Evolutionary conservation across 1,139 yeast genomes (phyloP).

Genomic region (Yamadazyma friedrichii): DNA sequence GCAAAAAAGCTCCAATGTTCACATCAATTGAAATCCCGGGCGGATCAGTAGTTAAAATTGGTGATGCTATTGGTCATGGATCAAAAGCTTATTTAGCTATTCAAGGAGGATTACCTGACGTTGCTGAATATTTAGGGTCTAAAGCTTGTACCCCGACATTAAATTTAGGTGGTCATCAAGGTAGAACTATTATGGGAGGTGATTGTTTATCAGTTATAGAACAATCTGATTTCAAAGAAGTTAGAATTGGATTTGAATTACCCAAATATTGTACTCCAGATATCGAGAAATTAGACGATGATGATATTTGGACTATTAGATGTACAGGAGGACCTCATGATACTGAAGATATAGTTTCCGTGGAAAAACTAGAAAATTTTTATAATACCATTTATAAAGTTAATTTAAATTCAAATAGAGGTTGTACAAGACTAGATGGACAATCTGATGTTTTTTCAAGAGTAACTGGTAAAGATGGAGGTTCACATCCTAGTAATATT

Average conservation of each 20-base stretch:
- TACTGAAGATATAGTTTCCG: slow-evolving; percentile 29
- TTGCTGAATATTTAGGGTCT: slow-evolving; percentile 32
- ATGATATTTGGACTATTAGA: slow-evolving; percentile 22
- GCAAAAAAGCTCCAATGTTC: slow-evolving; percentile 23
- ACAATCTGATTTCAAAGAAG: slow-evolving; percentile 7
- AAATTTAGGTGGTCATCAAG: slow-evolving; percentile 36
- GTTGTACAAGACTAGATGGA: slow-evolving; percentile 33
- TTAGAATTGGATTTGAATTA: slow-evolving; percentile 17
- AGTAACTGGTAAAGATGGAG: slow-evolving; percentile 33
- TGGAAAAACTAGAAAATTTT: slow-evolving; percentile 23
- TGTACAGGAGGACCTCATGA: slow-evolving; percentile 36
- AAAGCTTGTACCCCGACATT: slow-evolving; percentile 34
- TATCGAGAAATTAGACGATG: slow-evolving; percentile 18
- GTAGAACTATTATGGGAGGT: slow-evolving; percentile 30
- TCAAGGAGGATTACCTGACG: slow-evolving; percentile 35
- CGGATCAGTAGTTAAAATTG: slow-evolving; percentile 25
- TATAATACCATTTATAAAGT: slow-evolving; percentile 25
- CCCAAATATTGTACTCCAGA: slow-evolving; percentile 20
- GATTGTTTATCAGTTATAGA: slow-evolving; percentile 25
- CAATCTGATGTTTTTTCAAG: slow-evolving; percentile 29
- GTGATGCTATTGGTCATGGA: slow-evolving; percentile 23
- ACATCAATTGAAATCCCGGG: slow-evolving; percentile 25
- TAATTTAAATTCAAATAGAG: slow-evolving; percentile 35
- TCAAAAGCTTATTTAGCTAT: slow-evolving; percentile 29
- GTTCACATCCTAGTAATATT: slow-evolving; percentile 35